Evolutionary conservation across 148 eudicot genomes (phyloP).

Genomic region (Heliosperma pusillum): DNA sequence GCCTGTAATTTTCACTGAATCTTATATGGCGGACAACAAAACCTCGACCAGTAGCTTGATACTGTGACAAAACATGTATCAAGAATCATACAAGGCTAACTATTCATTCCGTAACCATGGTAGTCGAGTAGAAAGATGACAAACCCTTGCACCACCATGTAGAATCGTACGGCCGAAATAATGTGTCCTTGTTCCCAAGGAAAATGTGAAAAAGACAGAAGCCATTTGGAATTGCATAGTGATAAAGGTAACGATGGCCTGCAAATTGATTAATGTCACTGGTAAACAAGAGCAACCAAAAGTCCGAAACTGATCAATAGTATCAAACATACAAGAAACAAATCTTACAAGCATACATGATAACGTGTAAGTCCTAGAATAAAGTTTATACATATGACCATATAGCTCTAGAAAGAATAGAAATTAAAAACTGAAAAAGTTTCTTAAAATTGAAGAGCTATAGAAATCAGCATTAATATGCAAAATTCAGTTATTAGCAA

Average conservation of each 20-base stretch:
- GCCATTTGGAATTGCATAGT: slow-evolving; percentile 97
- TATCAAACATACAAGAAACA: not conserved
- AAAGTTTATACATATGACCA: not conserved
- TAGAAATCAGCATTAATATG: no score
- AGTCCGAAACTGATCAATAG: slow-evolving; percentile 6
- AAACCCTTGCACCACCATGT: slow-evolving; percentile 97
- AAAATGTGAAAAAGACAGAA: slow-evolving; percentile 95
- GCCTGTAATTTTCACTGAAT: slow-evolving; percentile 97
- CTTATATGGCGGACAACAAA: slow-evolving; percentile 95
- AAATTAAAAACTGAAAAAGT: not conserved
- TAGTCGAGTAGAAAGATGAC: slow-evolving; percentile 20
- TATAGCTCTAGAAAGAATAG: not conserved
- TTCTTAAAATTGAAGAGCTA: not conserved
- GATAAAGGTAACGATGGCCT: slow-evolving; percentile 93
- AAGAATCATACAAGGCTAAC: not conserved
- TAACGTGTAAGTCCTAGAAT: not conserved
- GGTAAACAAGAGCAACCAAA: slow-evolving; percentile 6
- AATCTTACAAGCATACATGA: not conserved
- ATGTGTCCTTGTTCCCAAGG: slow-evolving; percentile 93
- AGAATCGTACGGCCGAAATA: slow-evolving; percentile 98
- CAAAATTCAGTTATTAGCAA: no score
- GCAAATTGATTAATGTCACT: slow-evolving; percentile 22
- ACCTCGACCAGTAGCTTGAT: slow-evolving; percentile 98
- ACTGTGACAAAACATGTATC: slow-evolving; percentile 43
- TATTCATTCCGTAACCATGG: not conserved